Evolutionary conservation across 768 basidiomycete species (phyloP).

Genomic region (Tricholoma flavovirens): DNA sequence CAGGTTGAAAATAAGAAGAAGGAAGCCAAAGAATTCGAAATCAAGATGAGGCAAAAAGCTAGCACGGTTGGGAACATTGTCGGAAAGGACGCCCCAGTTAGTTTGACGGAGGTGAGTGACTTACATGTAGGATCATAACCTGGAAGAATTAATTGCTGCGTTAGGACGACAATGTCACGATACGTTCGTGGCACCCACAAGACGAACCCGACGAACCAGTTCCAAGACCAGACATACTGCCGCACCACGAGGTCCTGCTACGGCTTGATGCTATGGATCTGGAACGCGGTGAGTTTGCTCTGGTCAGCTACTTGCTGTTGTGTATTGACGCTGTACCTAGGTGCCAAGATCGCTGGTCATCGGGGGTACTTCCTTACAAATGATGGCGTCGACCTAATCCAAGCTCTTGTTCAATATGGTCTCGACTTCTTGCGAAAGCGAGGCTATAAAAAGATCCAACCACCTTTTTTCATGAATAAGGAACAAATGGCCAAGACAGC

Average conservation of each 20-base stretch:
- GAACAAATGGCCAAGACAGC: constrained; percentile 97
- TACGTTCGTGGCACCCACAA: constrained; percentile 83
- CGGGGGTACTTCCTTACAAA: constrained; percentile 94
- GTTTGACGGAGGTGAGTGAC: constrained; percentile 72
- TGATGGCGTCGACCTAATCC: constrained; percentile 96
- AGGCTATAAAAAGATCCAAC: constrained; percentile 90
- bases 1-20: constrained; percentile 72
- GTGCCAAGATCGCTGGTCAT: constrained; percentile 91
- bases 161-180: constrained; percentile 85
- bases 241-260: constrained; percentile 96
- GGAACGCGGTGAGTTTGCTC: constrained; percentile 70
- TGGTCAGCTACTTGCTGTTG: background rate
- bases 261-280: constrained; percentile 95
- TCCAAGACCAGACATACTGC: constrained; percentile 71
- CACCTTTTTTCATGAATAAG: constrained; percentile 98
- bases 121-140: background rate
- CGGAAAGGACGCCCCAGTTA: constrained; percentile 79
- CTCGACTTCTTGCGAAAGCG: constrained; percentile 84
- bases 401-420: constrained; percentile 90
- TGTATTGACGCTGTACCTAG: constrained; percentile 27
- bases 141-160: background rate
- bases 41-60: constrained; percentile 74
- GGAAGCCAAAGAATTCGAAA: constrained; percentile 72
- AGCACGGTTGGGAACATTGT: constrained; percentile 89
- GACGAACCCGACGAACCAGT: constrained; percentile 69